These are phyloP conservation scores for Aristolochia contorta DNA, from an alignment of 164 flowering plant species.

Conservation along the genomic window DNA sequence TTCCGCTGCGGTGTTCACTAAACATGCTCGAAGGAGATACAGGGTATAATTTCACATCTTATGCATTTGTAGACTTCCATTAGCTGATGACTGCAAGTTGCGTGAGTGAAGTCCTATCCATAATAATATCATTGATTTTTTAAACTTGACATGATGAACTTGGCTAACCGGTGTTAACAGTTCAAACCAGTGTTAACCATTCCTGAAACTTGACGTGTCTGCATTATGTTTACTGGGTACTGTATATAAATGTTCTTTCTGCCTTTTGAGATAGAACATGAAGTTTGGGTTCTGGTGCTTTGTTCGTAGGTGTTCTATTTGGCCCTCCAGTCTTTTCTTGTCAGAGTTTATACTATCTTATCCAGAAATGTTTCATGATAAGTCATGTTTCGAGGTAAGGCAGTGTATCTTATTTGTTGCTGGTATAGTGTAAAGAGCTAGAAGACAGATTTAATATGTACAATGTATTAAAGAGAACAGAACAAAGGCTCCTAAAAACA, in stretches of 20 bases:
- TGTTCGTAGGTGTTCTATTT: slow-evolving; percentile 66
- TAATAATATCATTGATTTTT: too few relatives aligned
- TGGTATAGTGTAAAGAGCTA: too few relatives aligned
- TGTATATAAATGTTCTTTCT: too few relatives aligned
- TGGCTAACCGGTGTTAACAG: too few relatives aligned
- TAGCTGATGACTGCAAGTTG: not conserved
- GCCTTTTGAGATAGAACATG: too few relatives aligned
- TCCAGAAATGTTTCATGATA: slow-evolving; percentile 54
- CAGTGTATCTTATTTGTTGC: not conserved
- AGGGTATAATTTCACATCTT: slow-evolving; percentile 39
- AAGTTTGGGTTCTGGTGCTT: not conserved
- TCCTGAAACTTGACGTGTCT: too few relatives aligned
- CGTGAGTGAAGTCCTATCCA: not conserved
- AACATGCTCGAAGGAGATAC: slow-evolving; percentile 99
- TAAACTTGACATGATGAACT: too few relatives aligned
- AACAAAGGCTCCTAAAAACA: too few relatives aligned
- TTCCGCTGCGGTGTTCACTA: slow-evolving; percentile 71
- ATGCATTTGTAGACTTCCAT: not conserved
- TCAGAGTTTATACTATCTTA: slow-evolving; percentile 80
- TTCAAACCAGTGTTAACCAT: too few relatives aligned
- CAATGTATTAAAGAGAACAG: too few relatives aligned
- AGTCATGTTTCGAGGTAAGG: slow-evolving; percentile 83
- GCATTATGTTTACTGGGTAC: too few relatives aligned
- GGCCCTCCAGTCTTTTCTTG: slow-evolving; percentile 94
- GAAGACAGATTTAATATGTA: too few relatives aligned